Percentiles rank a stretch among this genome's conserved stretches.
phyloP scores from a whole-genome alignment of 2,329 filamentous ascomycete genomes.

The Alternaria metachromatica region DNA sequence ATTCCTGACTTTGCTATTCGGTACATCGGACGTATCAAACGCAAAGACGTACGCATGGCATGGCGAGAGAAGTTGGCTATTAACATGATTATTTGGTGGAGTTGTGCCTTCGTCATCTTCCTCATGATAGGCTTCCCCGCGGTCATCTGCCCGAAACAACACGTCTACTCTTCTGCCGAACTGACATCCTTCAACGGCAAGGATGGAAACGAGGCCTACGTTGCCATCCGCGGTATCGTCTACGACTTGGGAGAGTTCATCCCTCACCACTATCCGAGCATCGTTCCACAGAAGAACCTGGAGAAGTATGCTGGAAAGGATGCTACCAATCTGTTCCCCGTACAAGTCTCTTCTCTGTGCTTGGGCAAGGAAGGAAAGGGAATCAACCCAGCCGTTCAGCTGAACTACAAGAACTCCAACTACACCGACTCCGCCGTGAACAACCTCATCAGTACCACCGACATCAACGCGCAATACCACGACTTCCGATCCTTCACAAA shows the following conservation, averaged over 20 bases:
- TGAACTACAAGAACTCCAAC: constrained; percentile 84
- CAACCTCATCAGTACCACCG: constrained; percentile 68
- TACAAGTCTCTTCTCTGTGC: constrained; percentile 93
- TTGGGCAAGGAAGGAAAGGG: constrained; percentile 71
- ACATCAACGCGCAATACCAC: constrained; percentile 81
- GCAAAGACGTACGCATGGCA: constrained; percentile 88
- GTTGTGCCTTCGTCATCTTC: constrained; percentile 79
- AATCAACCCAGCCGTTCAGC: constrained; percentile 74
- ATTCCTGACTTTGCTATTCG: constrained; percentile 85
- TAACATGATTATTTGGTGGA: constrained; percentile 95
- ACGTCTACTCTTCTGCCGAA: constrained; percentile 83
- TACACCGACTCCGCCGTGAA: constrained; percentile 65
- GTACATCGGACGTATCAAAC: constrained; percentile 80
- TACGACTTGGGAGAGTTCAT: constrained; percentile 80
- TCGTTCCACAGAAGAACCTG: constrained; percentile 66
- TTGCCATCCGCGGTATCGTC: constrained; percentile 86
- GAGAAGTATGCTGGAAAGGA: constrained; percentile 86
- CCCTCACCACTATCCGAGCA: constrained; percentile 78
- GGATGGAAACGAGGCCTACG: constrained; percentile 67
- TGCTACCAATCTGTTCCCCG: constrained; percentile 86
- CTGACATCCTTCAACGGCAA: constrained; percentile 77
- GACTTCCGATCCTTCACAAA: constrained; percentile 89
- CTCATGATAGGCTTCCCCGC: constrained; percentile 87
- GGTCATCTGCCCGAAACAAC: constrained; percentile 88
- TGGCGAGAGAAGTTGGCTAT: constrained; percentile 99